Base-by-base conservation (phyloP, 2,329 filamentous ascomycete species). In the Corinectria fuckeliana region DNA sequence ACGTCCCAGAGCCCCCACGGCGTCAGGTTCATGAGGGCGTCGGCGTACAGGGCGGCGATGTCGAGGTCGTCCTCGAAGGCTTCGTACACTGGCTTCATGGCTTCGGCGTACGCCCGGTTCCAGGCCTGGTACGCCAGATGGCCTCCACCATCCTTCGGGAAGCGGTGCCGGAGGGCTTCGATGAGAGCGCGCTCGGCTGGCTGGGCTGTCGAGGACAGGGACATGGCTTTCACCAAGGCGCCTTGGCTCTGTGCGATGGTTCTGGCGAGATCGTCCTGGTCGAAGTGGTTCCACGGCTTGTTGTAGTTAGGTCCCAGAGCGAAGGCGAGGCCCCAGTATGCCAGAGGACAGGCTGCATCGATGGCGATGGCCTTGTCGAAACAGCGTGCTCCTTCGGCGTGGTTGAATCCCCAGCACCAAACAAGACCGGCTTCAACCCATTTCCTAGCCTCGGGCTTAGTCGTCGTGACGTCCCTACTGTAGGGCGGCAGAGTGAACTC, bases 391-490 rank as follows among this genome's bases (percentile, higher is more conserved):
- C 86, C 82, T 70, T 91, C 89, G 60, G 87, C 85, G 64, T 91
- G 89, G 67, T 91, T 91, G 77, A 92, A 92, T 3, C 78, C 87
- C 70, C 89, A 91, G 42, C 80, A 81, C 89, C 89, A 91, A 13
- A 85, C 78, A 14, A 92, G 75, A 1, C 88, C 89, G 3, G 87
- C 82, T 67, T 88, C 80, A 65, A 90, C 90, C 88, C 89, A 91
- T 34, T 67, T 75, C 66, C 88, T 84, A 0, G 86, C 81, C 44
- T 80, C 77, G 3, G 71, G 51, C 62, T 72, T 85, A n/a, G 62
- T 72, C 1, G 87, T 86, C 21, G 76, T 86, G 32, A 91, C 76
- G 2, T 74, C 66, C 10, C 85, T 82, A 16, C 75, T 61, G 34
- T 56, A 71, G 11, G 69, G 62, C 5, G 69, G 69, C 2, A 71